phyloP scores from a whole-genome alignment of 1,284 basidiomycete species.

The Ceratobasidium sp. region DNA sequence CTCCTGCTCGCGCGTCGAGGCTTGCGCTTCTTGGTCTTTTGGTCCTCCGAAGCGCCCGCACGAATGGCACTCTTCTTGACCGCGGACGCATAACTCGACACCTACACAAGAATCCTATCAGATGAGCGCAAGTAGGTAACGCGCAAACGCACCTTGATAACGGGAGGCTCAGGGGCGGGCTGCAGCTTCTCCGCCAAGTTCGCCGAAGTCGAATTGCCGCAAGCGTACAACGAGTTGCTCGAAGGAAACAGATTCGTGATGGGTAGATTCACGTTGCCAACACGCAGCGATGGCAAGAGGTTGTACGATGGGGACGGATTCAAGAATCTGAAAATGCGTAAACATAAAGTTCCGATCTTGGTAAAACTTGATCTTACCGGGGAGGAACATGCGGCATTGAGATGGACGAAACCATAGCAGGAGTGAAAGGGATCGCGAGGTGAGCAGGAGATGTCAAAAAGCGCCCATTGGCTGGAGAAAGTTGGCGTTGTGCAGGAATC shows the following conservation, averaged over 20 bases:
- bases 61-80: conserved; percentile 3
- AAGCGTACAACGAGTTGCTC: neutral
- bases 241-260: neutral
- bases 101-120: neutral
- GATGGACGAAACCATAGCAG: conserved; percentile 11
- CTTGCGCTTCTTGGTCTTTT: conserved; percentile 29
- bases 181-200: neutral
- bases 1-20: neutral
- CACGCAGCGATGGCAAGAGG: conserved; percentile 26
- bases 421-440: conserved; percentile 6
- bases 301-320: neutral
- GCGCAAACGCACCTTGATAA: conserved; percentile 25
- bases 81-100: conserved; percentile 19
- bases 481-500: neutral
- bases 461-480: conserved; percentile 23
- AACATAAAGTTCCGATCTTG: neutral
- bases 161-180: conserved; percentile 14
- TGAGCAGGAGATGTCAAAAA: conserved; percentile 9
- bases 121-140: too few relatives aligned
- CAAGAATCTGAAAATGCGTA: neutral
- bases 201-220: neutral
- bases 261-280: conserved; percentile 18
- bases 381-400: conserved; percentile 32
- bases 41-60: neutral
- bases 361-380: neutral